These are phyloP conservation scores for Saccharomyces jurei DNA, from an alignment of 805 yeast genomes.

Conservation along the genomic window DNA sequence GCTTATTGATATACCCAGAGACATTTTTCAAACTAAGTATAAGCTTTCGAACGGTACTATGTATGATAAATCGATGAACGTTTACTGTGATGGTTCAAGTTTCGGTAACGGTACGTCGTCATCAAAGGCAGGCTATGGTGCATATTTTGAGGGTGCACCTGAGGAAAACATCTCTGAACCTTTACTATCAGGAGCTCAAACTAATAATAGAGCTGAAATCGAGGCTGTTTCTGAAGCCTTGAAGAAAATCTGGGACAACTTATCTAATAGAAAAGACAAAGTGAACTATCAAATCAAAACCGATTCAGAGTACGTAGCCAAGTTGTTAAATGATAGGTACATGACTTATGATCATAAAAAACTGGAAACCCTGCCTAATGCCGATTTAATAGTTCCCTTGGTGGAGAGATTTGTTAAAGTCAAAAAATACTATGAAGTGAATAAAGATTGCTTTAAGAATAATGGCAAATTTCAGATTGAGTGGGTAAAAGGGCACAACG, in stretches of 20 bases:
- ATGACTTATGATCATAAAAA: conserved; percentile 42
- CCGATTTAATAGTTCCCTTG: conserved; percentile 29
- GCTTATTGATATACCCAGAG: conserved; percentile 11
- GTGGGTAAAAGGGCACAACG: conserved; percentile 71
- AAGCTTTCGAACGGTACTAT: background rate
- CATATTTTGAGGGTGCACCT: conserved; percentile 54
- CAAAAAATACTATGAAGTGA: conserved; percentile 30
- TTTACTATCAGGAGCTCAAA: conserved; percentile 42
- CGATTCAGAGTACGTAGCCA: conserved; percentile 64
- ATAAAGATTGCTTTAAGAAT: conserved; percentile 19
- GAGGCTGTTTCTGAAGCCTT: conserved; percentile 57
- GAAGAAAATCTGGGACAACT: conserved; percentile 29
- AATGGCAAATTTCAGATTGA: conserved; percentile 37
- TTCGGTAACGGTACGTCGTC: conserved; percentile 44
- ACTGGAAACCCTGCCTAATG: conserved; percentile 20
- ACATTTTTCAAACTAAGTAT: conserved; percentile 10
- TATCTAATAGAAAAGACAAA: conserved; percentile 12
- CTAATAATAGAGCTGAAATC: conserved; percentile 79
- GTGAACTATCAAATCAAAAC: conserved; percentile 41
- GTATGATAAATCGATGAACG: conserved; percentile 9
- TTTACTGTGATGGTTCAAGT: conserved; percentile 78
- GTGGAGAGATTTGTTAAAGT: conserved; percentile 37
- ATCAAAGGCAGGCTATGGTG: conserved; percentile 58
- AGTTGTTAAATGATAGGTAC: conserved; percentile 51
- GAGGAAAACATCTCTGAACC: conserved; percentile 44